Base-by-base conservation (phyloP, 495 filamentous ascomycete genomes). In the Aspergillus homomorphus region DNA sequence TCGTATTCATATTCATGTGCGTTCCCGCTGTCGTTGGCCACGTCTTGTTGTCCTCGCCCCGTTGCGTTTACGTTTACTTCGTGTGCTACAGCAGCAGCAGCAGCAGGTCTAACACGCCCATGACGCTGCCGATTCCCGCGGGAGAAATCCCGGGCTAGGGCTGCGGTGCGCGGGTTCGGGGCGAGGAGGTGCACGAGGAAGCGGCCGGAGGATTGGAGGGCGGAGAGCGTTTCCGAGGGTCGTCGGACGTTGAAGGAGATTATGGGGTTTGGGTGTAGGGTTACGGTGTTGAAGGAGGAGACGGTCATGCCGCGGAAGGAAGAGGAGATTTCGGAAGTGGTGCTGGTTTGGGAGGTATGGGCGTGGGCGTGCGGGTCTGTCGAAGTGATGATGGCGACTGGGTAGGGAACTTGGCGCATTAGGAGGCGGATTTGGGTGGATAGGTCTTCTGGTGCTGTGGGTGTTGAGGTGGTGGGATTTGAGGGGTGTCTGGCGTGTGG, bases 201-300 rank as follows among this genome's bases (percentile, higher is more conserved):
- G 1, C 70, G 64, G 3, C 66, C 57, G 0, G 73, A 83, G 7
- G 67, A 59, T 33, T 75, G 63, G 4, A 96, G 77, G 0, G 89
- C 87, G 57, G 78, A 75, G 38, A 86, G 73, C 3, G 89, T 96
- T n/a, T 81, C 81, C 28, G 87, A 90, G 10, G 90, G 89, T 6
- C 80, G 73, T 21, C 80, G 80, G 57, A 96, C 80, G 63, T 96
- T 96, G 81, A 96, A 92, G 33, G 86, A 86, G 38, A 94, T 80
- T 23, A 87, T 77, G 0, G 91, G 89, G 4, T 73, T 62, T 0
- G 90, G 90, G 14, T 65, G 57, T 1, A 94, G 76, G 0, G 86
- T 82, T 22, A 96, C 81, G 0, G 89, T 90, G 19, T 82, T 91
- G 75, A 96, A 88, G 14, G 89, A 92, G 19, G 91, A 95, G 62